A percentile compares a stretch with the other conserved stretches of the same genome.
Conservation (phyloP, 495 filamentous ascomycete genomes). For the Penicillium salamii region DNA sequence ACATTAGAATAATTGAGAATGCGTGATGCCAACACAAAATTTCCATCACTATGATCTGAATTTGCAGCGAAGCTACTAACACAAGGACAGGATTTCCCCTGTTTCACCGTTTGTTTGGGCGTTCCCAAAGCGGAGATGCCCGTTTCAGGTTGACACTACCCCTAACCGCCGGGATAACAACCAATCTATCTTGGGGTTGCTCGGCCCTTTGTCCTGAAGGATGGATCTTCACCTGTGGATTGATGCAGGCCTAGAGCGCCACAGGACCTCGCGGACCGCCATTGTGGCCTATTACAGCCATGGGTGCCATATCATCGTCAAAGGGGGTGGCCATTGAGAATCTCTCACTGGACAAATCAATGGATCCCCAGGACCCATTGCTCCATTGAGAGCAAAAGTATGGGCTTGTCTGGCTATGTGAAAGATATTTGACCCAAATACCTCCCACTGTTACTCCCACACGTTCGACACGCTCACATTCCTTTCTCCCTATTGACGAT, state of each 20-base stretch:
- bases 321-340: not conserved
- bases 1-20: no score
- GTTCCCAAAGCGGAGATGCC: not conserved
- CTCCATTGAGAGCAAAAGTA: not conserved
- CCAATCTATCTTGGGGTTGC: not conserved
- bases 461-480: conserved; percentile 23
- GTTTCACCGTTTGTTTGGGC: conserved; percentile 7
- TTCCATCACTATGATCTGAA: no score
- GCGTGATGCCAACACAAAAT: no score
- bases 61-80: no score
- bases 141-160: conserved; percentile 9
- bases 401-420: not conserved
- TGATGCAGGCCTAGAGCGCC: conserved; percentile 1
- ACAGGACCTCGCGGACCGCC: not conserved
- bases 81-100: no score
- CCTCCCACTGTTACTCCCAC: conserved; percentile 6
- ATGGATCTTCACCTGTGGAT: conserved; percentile 9
- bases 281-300: not conserved
- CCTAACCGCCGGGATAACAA: conserved; percentile 3
- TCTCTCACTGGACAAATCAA: conserved; percentile 2
- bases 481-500: conserved; percentile 27
- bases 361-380: not conserved
- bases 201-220: not conserved
- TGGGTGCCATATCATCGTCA: not conserved
- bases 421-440: conserved; percentile 12